Conservation (phyloP, 192 early-diverging fungal genomes). For the Geranomyces michiganensis region DNA sequence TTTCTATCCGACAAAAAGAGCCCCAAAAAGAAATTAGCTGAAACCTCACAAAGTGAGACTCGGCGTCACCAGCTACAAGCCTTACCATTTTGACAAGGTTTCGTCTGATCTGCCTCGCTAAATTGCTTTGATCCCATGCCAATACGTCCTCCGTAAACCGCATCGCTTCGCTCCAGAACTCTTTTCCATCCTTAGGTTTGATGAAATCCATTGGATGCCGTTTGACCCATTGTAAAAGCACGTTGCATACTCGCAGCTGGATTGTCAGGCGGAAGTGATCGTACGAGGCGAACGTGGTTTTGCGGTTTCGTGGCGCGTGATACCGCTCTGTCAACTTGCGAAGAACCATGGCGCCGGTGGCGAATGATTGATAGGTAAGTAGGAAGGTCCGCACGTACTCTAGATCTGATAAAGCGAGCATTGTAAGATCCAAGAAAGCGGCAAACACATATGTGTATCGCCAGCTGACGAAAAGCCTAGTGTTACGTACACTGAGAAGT, state of each 20-base stretch:
- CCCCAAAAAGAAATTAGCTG: background rate
- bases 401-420: slow-evolving; percentile 35
- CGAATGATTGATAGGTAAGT: slow-evolving; percentile 50
- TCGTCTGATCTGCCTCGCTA: slow-evolving; percentile 43
- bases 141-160: slow-evolving; percentile 41
- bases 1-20: slow-evolving; percentile 5
- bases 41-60: background rate
- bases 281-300: slow-evolving; percentile 30
- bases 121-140: slow-evolving; percentile 32
- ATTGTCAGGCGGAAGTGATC: slow-evolving; percentile 41
- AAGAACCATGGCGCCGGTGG: slow-evolving; percentile 25
- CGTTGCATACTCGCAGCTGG: slow-evolving; percentile 45
- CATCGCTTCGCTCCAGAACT: slow-evolving; percentile 18
- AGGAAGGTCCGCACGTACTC: slow-evolving; percentile 48
- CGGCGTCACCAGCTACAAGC: background rate
- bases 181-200: slow-evolving; percentile 17
- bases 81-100: slow-evolving; percentile 39
- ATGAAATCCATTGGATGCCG: slow-evolving; percentile 40
- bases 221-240: slow-evolving; percentile 45
- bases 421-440: too few species aligned
- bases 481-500: slow-evolving; percentile 16
- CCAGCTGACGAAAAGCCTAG: background rate
- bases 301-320: slow-evolving; percentile 25
- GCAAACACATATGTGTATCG: too few species aligned
- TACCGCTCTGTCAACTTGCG: slow-evolving; percentile 41